Evolutionary conservation across 768 basidiomycete species (phyloP).

Genomic region (Tylopilus sp.): DNA sequence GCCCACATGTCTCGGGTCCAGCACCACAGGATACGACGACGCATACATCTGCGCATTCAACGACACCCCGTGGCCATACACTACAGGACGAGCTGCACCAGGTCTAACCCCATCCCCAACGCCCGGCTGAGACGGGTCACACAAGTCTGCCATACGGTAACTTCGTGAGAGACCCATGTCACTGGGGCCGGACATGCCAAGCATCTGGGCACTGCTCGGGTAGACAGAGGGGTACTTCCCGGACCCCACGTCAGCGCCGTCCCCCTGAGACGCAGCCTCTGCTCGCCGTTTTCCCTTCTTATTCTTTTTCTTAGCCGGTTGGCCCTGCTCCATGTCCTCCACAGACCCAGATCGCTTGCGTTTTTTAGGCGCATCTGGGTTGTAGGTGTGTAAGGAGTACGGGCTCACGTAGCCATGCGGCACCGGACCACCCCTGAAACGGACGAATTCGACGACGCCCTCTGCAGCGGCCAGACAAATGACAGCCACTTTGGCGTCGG

Average conservation of each 20-base stretch:
- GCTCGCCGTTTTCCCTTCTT: conserved; percentile 29
- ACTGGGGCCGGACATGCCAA: conserved; percentile 14
- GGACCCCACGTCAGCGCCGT: not conserved
- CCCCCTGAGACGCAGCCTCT: conserved; percentile 13
- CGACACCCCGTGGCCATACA: not conserved
- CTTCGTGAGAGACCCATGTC: conserved; percentile 19
- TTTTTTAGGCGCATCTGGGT: conserved; percentile 31
- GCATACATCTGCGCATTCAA: conserved; percentile 1
- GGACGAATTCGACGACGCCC: conserved; percentile 58
- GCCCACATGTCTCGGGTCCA: conserved; percentile 12
- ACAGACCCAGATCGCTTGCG: conserved; percentile 33
- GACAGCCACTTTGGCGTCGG: conserved; percentile 61
- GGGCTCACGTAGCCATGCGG: conserved; percentile 41
- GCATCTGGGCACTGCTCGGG: conserved; percentile 15
- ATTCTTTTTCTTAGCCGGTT: conserved; percentile 24
- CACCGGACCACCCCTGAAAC: conserved; percentile 44
- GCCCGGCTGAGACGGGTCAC: conserved; percentile 18
- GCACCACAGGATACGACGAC: conserved; percentile 11
- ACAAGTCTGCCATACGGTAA: conserved; percentile 6
- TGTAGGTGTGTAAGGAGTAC: conserved; percentile 28
- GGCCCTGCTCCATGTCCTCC: conserved; percentile 16
- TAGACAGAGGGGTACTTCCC: not conserved
- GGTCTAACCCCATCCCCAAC: conserved; percentile 17
- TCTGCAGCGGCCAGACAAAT: conserved; percentile 48
- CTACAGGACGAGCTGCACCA: conserved; percentile 13